phyloP scores from a whole-genome alignment of 192 early-diverging fungal genomes.

The Gaertneriomyces sp. region DNA sequence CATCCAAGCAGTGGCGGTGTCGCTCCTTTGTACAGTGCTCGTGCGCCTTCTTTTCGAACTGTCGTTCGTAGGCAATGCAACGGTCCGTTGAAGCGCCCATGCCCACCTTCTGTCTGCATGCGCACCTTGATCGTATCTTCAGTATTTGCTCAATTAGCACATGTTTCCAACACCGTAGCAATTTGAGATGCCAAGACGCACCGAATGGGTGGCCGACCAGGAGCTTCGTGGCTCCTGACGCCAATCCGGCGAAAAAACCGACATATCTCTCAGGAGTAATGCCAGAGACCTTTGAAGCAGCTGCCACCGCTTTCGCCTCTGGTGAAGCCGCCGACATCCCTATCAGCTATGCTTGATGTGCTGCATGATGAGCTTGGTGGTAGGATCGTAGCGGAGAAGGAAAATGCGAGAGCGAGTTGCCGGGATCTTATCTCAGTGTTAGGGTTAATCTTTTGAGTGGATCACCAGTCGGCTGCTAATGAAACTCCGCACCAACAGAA shows the following conservation, averaged over 20 bases:
- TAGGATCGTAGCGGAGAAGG: too few relatives aligned
- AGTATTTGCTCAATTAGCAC: not conserved
- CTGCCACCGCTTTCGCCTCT: too few relatives aligned
- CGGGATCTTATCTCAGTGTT: too few relatives aligned
- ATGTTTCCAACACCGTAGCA: not conserved
- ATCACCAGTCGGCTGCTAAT: too few relatives aligned
- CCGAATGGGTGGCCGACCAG: conserved; percentile 45
- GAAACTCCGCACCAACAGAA: too few relatives aligned
- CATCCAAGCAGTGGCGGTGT: conserved; percentile 89
- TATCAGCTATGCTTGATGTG: too few relatives aligned
- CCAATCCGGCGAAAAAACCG: conserved; percentile 43
- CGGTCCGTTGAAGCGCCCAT: conserved; percentile 55
- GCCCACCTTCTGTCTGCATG: conserved; percentile 46
- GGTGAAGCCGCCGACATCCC: too few relatives aligned
- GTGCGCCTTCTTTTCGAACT: conserved; percentile 60
- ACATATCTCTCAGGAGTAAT: conserved; percentile 34
- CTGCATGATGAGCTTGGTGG: too few relatives aligned
- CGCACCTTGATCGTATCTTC: conserved; percentile 47
- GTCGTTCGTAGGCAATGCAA: conserved; percentile 79
- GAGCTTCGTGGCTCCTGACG: conserved; percentile 40
- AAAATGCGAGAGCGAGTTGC: too few relatives aligned
- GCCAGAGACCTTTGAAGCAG: not conserved
- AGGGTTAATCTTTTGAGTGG: too few relatives aligned
- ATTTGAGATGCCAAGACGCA: conserved; percentile 3
- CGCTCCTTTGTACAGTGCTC: conserved; percentile 89